Conservation (phyloP, 768 basidiomycete species). For the Lactarius tabidus region DNA sequence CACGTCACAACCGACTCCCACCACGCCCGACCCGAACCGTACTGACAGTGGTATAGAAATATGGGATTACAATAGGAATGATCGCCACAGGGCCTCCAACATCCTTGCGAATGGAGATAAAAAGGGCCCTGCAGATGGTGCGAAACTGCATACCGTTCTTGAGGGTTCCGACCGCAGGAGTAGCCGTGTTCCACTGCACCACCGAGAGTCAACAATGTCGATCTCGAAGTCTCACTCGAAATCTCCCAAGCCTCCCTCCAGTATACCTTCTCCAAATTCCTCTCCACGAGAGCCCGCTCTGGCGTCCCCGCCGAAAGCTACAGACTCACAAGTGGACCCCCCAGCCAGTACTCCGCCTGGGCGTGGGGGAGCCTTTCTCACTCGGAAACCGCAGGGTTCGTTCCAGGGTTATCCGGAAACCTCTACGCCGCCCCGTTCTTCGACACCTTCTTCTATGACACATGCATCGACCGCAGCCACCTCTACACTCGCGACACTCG, state of each 20-base stretch:
- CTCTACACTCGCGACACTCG: background rate
- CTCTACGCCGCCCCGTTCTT: conserved; percentile 17
- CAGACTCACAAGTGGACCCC: background rate
- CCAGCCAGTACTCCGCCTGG: background rate
- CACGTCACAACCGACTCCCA: background rate
- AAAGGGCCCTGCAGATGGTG: background rate
- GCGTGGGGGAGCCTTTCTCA: conserved; percentile 17
- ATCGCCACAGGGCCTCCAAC: background rate
- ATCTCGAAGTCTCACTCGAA: background rate
- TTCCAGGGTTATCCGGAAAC: background rate
- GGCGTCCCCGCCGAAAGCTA: background rate
- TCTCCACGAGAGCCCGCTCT: background rate
- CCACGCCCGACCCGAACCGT: conserved; percentile 5
- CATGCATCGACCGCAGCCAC: conserved; percentile 5
- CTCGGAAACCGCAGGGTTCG: conserved; percentile 18
- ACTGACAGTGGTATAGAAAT: conserved; percentile 19
- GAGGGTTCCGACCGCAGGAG: background rate
- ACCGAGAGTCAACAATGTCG: background rate
- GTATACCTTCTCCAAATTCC: background rate
- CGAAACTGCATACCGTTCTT: background rate
- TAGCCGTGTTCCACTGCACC: background rate
- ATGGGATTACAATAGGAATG: conserved; percentile 9
- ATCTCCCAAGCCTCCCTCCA: background rate
- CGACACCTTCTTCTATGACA: conserved; percentile 18
- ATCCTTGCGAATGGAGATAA: background rate